A percentile compares a stretch with the other conserved stretches of the same genome.
Conservation (phyloP, 768 basidiomycete genomes). For the Termitomyces sp. region DNA sequence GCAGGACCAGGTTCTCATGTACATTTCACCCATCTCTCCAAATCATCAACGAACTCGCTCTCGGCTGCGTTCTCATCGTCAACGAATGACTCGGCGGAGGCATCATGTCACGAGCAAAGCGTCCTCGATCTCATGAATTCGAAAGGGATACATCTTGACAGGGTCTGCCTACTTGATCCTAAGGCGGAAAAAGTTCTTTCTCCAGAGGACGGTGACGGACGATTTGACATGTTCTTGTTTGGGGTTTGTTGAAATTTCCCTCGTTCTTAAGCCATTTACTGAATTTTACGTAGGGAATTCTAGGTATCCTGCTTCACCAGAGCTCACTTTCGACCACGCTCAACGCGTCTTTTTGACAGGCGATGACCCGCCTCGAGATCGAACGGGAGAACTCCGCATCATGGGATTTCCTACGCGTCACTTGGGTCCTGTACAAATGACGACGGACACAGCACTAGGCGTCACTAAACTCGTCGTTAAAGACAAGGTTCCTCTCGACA, state of each 20-base stretch:
- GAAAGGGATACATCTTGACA: constrained; percentile 41
- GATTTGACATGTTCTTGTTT: constrained; percentile 88
- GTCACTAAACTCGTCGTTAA: constrained; percentile 84
- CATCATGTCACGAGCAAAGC: constrained; percentile 47
- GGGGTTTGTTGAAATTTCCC: constrained; percentile 54
- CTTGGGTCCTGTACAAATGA: constrained; percentile 92
- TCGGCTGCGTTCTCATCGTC: constrained; percentile 27
- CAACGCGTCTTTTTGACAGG: constrained; percentile 41
- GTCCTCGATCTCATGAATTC: constrained; percentile 60
- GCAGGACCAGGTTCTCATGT: constrained; percentile 66
- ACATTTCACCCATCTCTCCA: constrained; percentile 85
- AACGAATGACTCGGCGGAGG: constrained; percentile 27
- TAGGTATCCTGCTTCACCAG: constrained; percentile 38
- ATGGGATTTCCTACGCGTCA: constrained; percentile 87
- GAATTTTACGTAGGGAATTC: constrained; percentile 48
- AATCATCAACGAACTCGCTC: constrained; percentile 61
- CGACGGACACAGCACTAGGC: constrained; percentile 94
- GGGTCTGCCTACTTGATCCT: constrained; percentile 93
- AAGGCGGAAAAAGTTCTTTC: constrained; percentile 67
- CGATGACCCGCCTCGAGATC: constrained; percentile 93
- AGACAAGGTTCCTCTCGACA: constrained; percentile 68
- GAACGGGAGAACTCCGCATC: constrained; percentile 83
- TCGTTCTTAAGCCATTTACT: background rate
- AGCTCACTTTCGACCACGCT: no score
- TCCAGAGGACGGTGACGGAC: constrained; percentile 73